Evolutionary conservation across 2,329 filamentous ascomycete species (phyloP).

Genomic region (Aspergillus fumigatiaffinis): DNA sequence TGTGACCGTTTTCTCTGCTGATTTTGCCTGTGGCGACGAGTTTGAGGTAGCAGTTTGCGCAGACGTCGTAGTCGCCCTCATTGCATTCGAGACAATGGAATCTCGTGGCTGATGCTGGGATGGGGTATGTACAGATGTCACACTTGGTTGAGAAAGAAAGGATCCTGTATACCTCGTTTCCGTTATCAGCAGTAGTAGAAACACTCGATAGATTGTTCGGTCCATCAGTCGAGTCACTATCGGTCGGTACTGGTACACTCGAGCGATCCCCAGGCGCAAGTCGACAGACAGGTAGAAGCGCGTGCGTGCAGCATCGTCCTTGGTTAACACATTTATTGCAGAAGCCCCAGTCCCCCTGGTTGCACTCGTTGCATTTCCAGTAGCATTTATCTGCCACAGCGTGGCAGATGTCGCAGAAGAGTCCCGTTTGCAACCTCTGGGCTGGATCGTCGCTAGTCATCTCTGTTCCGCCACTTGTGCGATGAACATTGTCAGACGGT

Average conservation of each 20-base stretch:
- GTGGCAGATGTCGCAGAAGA: constrained; percentile 77
- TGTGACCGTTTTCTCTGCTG: constrained; percentile 68
- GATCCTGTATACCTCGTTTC: constrained; percentile 57
- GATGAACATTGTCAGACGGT: constrained; percentile 24
- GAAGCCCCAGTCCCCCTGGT: constrained; percentile 92
- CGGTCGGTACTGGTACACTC: constrained; percentile 6
- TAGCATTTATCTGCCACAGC: constrained; percentile 76
- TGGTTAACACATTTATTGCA: constrained; percentile 84
- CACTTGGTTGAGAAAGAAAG: constrained; percentile 72
- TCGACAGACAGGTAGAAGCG: constrained; percentile 71
- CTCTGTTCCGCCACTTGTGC: constrained; percentile 40
- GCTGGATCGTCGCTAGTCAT: constrained; percentile 65
- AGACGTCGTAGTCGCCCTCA: constrained; percentile 83
- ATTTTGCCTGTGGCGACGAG: constrained; percentile 63
- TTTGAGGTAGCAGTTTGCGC: constrained; percentile 69
- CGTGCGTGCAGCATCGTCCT: constrained; percentile 75
- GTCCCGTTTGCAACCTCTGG: constrained; percentile 67
- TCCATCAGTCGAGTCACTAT: constrained; percentile 14
- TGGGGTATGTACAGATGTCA: constrained; percentile 70
- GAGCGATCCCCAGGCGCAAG: constrained; percentile 32
- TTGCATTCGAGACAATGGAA: constrained; percentile 79
- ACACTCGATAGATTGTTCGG: constrained; percentile 24
- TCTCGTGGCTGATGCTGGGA: constrained; percentile 64
- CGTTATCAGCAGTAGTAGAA: constrained; percentile 31
- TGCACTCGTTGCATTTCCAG: constrained; percentile 84